Base-by-base conservation (phyloP, 2,329 filamentous ascomycete genomes). In the Pestalotiopsis sp. region DNA sequence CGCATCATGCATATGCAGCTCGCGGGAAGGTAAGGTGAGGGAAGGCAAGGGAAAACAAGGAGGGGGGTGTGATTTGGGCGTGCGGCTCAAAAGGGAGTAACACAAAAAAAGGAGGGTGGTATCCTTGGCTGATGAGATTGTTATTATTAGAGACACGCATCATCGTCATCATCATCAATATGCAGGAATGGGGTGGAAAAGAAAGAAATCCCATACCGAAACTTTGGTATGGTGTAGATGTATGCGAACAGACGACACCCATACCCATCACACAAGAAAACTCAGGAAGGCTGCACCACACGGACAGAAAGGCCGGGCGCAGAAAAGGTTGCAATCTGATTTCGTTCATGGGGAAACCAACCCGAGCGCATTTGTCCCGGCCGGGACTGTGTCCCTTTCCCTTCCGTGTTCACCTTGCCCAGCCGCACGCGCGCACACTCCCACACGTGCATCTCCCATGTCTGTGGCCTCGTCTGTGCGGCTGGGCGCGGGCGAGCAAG, bases 1-100 rank as follows among this genome's bases (percentile, higher is more conserved):
- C 27, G n/a, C 59, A 41, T 39, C 59, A 39, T 59, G 31, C 59
- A 62, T 62, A 62, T 62, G 59, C 59, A 9, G 31, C 59, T 39
- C 27, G 27, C 25, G 59, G 31, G 27, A 62, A 62, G 59, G 59
- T 17, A 36, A 62, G 59, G 36, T 14, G 17, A 39, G n/a, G 59
- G 27, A 20, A 62, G 59, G 59, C 58, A 38, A 23, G 57, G 57
- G n/a, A 25, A 25, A 25, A 27, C 4, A 23, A 23, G 25, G 17
- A 27, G 20, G 23, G 23, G 23, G 45, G 45, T 52, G 45, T 52
- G 45, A 36, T 52, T 17, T 52, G 45, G 17, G 45, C 20, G 45
- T 52, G 45, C 20, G 45, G 45, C 17, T 36, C 9, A n/a, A 52
- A n/a, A 9, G 14, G 45, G 45, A n/a, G n/a, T 11, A n/a, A n/a